phyloP scores from a whole-genome alignment of 257 asterid species.

The Capsicum baccatum region DNA sequence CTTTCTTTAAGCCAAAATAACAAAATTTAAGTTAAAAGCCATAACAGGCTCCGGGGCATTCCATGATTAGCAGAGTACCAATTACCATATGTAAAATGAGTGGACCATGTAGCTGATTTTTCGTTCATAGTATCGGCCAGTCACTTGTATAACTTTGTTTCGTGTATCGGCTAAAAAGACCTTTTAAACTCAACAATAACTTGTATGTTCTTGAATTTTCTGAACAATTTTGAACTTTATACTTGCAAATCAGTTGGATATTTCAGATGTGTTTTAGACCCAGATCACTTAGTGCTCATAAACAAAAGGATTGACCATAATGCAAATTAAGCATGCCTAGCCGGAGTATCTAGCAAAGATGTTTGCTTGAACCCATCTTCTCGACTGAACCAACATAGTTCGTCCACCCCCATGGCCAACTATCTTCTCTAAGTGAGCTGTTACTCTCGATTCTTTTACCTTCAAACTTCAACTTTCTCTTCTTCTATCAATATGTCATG shows the following conservation, averaged over 20 bases:
- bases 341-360: not conserved
- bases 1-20: too few relatives aligned
- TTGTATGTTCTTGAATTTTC: constrained; percentile 20
- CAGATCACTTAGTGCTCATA: not conserved
- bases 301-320: not conserved
- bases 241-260: not conserved
- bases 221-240: not conserved
- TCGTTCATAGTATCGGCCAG: not conserved
- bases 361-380: not conserved
- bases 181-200: not conserved
- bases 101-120: not conserved
- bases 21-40: too few relatives aligned
- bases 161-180: not conserved
- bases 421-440: constrained; percentile 9
- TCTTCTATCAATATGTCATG: not conserved
- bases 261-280: not conserved
- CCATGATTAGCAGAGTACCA: not conserved
- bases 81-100: not conserved
- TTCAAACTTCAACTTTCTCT: not conserved
- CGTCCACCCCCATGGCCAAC: not conserved
- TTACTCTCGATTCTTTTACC: not conserved
- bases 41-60: not conserved
- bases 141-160: constrained; percentile 13
- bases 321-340: not conserved
- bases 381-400: not conserved